Evolutionary conservation across 1,284 basidiomycete genomes (phyloP), one percentile per base, ranked within the genome.

Genomic region (Heimioporus retisporus): DNA sequence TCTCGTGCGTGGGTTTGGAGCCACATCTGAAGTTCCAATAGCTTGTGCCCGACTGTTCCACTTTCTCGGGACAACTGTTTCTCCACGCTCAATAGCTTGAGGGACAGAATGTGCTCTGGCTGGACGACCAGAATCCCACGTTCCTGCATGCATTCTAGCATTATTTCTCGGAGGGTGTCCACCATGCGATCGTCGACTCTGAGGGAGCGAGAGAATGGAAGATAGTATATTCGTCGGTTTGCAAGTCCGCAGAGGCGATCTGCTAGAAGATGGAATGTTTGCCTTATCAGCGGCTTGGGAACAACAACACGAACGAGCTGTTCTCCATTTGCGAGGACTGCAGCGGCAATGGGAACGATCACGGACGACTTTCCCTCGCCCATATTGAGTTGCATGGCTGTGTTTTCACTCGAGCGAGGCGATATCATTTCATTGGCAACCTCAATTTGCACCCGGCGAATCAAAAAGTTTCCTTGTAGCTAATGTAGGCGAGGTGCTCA

Each of bases 241-340:
- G 75, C 69, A 13, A 88, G 77, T 23, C 84, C 82, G 35, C 78
- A 72, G 14, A 88, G 67, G 2, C 84, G 80, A 35, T 81, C 78
- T 11, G 79, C 78, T 11, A 88, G 81, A 7, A 85, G 70, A 23
- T 83, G 80, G 68, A 86, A 86, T 82, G 85, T 88, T 63, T 83
- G 82, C 1, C 67, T 42, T 7, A 70, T 72, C 14, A 86, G 70
- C 0, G 83, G 72, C 56, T 86, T 87, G n/a, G 46, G 46, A 48
- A 48, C 46, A n/a, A 48, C 19, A 18, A 48, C 21, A 18, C 46
- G 46, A n/a, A 48, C 82, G 5, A 88, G 77, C 19, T 76, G 81
- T 5, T 74, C 48, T 1, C 83, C 80, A 69, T 87, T 74, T 0
- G 88, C 82, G 5, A 88, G 73, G 25, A 78, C 66, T 1, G 79